Percentiles rank a stretch among this genome's conserved stretches.
Conservation (phyloP, 2,329 filamentous ascomycete species). For the Meredithiella fracta region DNA sequence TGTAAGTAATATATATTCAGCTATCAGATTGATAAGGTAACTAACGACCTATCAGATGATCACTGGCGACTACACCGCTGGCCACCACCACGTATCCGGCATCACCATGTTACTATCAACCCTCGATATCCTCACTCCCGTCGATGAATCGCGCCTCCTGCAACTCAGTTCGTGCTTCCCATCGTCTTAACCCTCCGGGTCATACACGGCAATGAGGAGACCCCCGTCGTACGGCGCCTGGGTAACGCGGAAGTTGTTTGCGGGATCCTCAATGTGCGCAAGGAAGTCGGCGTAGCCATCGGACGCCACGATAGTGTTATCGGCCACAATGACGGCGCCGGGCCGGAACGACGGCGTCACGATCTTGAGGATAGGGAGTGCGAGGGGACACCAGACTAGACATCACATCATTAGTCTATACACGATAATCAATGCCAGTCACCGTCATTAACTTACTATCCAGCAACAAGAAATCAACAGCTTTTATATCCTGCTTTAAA, state of each 20-base stretch:
- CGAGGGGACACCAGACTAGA: slow-evolving; percentile 38
- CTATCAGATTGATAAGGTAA: no score
- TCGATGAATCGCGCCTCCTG: no score
- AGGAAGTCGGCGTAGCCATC: slow-evolving; percentile 30
- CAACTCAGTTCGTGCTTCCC: neutral
- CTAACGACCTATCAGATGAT: no score
- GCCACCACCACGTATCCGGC: neutral
- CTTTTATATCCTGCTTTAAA: slow-evolving; percentile 27
- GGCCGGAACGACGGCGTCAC: slow-evolving; percentile 28
- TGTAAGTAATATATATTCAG: neutral
- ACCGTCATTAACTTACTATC: slow-evolving; percentile 34
- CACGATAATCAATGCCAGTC: neutral
- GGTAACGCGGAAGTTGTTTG: slow-evolving; percentile 28
- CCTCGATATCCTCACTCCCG: no score
- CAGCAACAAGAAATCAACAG: slow-evolving; percentile 40
- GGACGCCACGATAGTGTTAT: slow-evolving; percentile 29
- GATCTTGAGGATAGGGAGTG: slow-evolving; percentile 33
- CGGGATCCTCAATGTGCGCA: slow-evolving; percentile 27
- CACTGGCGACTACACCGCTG: neutral
- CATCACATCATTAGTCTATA: neutral
- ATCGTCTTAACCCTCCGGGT: neutral
- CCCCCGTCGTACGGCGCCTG: slow-evolving; percentile 22
- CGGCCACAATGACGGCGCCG: slow-evolving; percentile 32
- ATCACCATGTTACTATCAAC: no score
- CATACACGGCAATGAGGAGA: slow-evolving; percentile 19